phyloP scores from a whole-genome alignment of 2,329 filamentous ascomycete genomes.

The Monosporascus sp. region DNA sequence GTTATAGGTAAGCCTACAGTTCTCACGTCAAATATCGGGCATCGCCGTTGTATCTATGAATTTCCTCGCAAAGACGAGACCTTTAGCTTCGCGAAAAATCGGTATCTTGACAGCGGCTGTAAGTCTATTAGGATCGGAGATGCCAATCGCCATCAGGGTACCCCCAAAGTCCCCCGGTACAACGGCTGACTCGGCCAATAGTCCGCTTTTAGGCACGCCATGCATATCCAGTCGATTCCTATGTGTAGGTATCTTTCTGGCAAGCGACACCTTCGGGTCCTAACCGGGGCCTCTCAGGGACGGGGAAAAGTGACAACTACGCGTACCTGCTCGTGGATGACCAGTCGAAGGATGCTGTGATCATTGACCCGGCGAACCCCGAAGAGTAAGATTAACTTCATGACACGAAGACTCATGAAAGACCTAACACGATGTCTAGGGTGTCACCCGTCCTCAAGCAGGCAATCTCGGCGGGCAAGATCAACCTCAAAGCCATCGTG shows the following conservation, averaged over 20 bases:
- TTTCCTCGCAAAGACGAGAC: conserved; percentile 33
- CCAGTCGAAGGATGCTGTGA: conserved; percentile 70
- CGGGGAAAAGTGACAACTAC: conserved; percentile 75
- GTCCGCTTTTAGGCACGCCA: conserved; percentile 43
- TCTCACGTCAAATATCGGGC: not conserved
- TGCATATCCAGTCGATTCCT: conserved; percentile 85
- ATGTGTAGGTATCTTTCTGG: conserved; percentile 64
- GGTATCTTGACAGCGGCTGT: conserved; percentile 24
- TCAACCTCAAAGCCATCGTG: conserved; percentile 83
- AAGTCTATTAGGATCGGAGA: conserved; percentile 11
- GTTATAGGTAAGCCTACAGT: too few relatives aligned
- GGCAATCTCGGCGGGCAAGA: conserved; percentile 63
- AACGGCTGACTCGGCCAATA: conserved; percentile 16
- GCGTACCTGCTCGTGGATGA: conserved; percentile 78
- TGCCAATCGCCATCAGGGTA: conserved; percentile 11
- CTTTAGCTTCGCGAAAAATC: conserved; percentile 28
- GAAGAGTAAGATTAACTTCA: conserved; percentile 54
- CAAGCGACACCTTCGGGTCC: not conserved
- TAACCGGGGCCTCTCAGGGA: conserved; percentile 47
- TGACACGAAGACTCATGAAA: too few relatives aligned
- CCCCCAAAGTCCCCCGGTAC: not conserved
- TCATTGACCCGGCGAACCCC: conserved; percentile 77
- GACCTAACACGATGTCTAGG: conserved; percentile 29
- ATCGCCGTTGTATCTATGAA: conserved; percentile 32
- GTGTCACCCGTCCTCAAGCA: conserved; percentile 65